A percentile compares a stretch with the other conserved stretches of the same genome.
Conservation (phyloP, 208 protist genomes). For the Leishmania lainsoni region DNA sequence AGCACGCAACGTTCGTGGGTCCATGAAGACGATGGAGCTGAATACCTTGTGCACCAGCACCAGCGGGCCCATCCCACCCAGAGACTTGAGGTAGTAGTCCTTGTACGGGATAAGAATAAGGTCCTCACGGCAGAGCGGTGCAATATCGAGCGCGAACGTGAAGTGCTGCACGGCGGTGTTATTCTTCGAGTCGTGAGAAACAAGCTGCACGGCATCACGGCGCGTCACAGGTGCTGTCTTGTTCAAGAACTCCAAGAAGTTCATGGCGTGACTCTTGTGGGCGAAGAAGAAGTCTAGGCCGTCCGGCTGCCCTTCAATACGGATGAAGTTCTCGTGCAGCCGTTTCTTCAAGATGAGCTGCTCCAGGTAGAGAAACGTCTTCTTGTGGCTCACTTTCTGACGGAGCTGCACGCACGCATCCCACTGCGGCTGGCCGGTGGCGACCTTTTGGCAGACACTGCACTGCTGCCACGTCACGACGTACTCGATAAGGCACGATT, state of each 20-base stretch:
- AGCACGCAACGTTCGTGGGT: constrained; percentile 94
- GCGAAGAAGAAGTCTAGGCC: constrained; percentile 99
- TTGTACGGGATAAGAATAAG: constrained; percentile 93
- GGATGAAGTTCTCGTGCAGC: constrained; percentile 94
- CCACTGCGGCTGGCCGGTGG: constrained; percentile 98
- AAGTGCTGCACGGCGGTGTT: constrained; percentile 98
- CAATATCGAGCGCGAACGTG: constrained; percentile 98
- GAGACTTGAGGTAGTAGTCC: constrained; percentile 74
- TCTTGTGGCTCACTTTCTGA: constrained; percentile 99
- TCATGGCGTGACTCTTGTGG: constrained; percentile 95
- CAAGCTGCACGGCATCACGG: constrained; percentile 95
- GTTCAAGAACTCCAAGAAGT: constrained; percentile 97
- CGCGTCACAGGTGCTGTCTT: constrained; percentile 90
- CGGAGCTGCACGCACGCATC: constrained; percentile 97
- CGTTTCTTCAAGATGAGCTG: constrained; percentile 99
- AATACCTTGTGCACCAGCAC: constrained; percentile 95
- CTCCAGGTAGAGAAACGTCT: constrained; percentile 99
- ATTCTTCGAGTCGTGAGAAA: constrained; percentile 98
- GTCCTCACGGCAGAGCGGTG: constrained; percentile 97
- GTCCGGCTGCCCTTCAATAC: constrained; percentile 95
- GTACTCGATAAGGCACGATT: constrained; percentile 98
- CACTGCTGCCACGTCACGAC: constrained; percentile 97
- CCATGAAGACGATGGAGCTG: constrained; percentile 95
- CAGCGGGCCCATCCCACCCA: constrained; percentile 93
- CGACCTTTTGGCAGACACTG: constrained; percentile 94